Base-by-base conservation (phyloP, 2,329 filamentous ascomycete species). In the Pseudogymnoascus sp. region DNA sequence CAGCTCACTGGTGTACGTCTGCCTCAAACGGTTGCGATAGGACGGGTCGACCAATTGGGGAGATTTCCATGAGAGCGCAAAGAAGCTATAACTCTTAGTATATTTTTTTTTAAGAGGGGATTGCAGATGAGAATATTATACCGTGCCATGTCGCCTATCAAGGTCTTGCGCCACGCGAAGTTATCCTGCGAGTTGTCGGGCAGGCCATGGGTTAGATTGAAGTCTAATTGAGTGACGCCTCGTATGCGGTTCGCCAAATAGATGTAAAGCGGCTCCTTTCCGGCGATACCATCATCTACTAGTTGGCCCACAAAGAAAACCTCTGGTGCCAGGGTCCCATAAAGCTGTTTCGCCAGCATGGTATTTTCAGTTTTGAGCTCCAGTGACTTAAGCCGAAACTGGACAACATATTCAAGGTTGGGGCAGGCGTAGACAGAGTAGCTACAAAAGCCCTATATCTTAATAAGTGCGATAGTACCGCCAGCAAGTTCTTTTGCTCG, bases 371-470 rank as follows among this genome's bases (percentile, higher is more conserved):
- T 68, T 19, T 69, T 70, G n/a, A 77, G 67, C 33, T 68, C 63
- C 3, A 75, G 67, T 2, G 72, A 75, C 65, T 69, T 69, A 9
- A 77, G 72, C 58, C 74, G 74, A 66, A 75, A 77, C 66, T 78
- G 74, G 38, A 72, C 72, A 35, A 77, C 72, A 52, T 67, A 72
- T 67, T 75, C 72, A 19, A 64, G 65, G 35, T 70, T 65, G 8
- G 62, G 64, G 3, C 76, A 72, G n/a, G 73, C 72, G 62, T 76
- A 78, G 52, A 77, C 71, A 1, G 72, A 73, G 67, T 77, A 77
- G 69, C 74, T 76, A 66, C 72, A 77, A 28, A 67, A 68, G 19
- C 75, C 74, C 67, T 77, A 72, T 12, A 76, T 67, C 14, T 65
- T 58, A n/a, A 76, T 72, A 14, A 73, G 72, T 60, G 70, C 65